A percentile compares a stretch with the other conserved stretches of the same genome.
phyloP scores from a whole-genome alignment of 768 basidiomycete species.

The Crucibulum laeve region DNA sequence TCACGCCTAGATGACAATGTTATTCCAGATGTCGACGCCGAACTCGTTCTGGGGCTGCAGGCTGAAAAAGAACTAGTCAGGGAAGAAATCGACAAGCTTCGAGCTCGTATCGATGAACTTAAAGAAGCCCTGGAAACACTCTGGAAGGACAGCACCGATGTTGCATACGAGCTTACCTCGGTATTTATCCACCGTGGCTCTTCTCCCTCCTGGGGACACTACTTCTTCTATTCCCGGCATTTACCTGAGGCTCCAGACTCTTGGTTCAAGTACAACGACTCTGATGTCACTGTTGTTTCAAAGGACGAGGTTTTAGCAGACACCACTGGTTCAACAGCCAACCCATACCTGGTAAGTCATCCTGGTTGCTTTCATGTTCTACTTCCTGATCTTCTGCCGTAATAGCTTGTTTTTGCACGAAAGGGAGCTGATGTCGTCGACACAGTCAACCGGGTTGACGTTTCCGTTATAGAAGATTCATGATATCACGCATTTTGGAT shows the following conservation, averaged over 20 bases:
- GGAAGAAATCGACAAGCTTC: conserved; percentile 53
- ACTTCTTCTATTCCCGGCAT: conserved; percentile 92
- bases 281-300: conserved; percentile 69
- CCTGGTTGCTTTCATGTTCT: background rate
- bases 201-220: conserved; percentile 86
- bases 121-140: conserved; percentile 69
- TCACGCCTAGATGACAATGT: conserved; percentile 36
- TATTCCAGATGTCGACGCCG: conserved; percentile 53
- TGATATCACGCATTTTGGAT: too few species aligned
- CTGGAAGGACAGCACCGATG: conserved; percentile 65
- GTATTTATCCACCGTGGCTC: conserved; percentile 94
- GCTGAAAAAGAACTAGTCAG: conserved; percentile 50
- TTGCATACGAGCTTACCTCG: conserved; percentile 86
- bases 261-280: conserved; percentile 98
- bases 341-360: conserved; percentile 74
- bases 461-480: conserved; percentile 14
- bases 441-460: conserved; percentile 68
- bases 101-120: conserved; percentile 42
- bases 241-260: conserved; percentile 74
- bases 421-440: conserved; percentile 77
- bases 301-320: conserved; percentile 86
- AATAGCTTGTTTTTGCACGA: conserved; percentile 77
- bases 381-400: conserved; percentile 5
- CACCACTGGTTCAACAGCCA: conserved; percentile 87
- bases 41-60: conserved; percentile 47